phyloP scores from a whole-genome alignment of 2,329 filamentous ascomycete species.

The Sarocladiaceae sp. region DNA sequence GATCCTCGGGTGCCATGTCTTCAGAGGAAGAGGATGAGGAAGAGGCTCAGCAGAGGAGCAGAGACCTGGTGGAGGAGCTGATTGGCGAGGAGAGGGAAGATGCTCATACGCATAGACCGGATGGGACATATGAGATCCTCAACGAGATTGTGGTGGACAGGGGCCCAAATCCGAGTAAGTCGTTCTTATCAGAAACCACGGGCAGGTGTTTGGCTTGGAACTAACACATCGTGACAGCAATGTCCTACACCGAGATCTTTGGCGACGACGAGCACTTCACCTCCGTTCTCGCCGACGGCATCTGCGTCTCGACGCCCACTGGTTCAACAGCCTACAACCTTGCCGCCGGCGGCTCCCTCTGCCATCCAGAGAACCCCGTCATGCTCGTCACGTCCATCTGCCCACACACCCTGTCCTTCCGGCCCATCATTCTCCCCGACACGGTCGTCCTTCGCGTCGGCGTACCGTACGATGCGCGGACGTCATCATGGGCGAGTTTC shows the following conservation, averaged over 20 bases:
- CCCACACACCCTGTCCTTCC: constrained; percentile 88
- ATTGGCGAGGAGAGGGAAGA: constrained; percentile 82
- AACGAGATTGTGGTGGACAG: constrained; percentile 97
- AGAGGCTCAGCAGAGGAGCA: constrained; percentile 30
- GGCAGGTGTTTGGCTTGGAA: neutral
- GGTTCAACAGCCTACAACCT: constrained; percentile 95
- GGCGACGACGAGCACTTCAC: constrained; percentile 95
- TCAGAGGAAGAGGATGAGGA: constrained; percentile 27
- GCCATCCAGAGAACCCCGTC: constrained; percentile 92
- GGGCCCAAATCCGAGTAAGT: constrained; percentile 83
- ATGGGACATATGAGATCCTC: constrained; percentile 80
- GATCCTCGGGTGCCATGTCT: constrained; percentile 13
- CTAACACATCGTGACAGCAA: constrained; percentile 44
- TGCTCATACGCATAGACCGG: constrained; percentile 76
- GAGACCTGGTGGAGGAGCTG: constrained; percentile 82
- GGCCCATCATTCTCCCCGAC: constrained; percentile 93
- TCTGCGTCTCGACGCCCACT: constrained; percentile 90
- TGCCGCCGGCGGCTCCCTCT: constrained; percentile 88
- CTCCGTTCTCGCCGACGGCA: constrained; percentile 83
- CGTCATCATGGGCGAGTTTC: constrained; percentile 94
- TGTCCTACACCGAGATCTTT: constrained; percentile 89
- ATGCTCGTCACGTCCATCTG: constrained; percentile 93
- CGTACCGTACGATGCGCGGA: constrained; percentile 88
- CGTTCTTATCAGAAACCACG: neutral
- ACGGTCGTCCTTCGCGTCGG: constrained; percentile 89